Percentiles rank a stretch among this genome's conserved stretches.
These are phyloP conservation scores for Raffaelea ambrosiae DNA, from an alignment of 2,329 filamentous ascomycete genomes.

Conservation along the genomic window DNA sequence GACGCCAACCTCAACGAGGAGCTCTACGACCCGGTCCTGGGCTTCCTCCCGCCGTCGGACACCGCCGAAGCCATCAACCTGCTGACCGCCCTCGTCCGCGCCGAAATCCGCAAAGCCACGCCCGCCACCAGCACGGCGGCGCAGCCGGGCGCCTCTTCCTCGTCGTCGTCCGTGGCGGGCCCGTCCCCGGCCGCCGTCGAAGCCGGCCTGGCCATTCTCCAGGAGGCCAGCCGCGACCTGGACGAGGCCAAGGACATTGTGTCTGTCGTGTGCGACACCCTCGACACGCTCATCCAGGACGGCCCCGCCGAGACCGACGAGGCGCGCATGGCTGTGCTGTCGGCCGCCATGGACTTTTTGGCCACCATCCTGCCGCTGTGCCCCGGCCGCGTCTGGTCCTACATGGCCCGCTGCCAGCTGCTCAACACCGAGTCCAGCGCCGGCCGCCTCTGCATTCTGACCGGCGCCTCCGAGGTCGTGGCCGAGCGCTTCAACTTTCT, in stretches of 20 bases:
- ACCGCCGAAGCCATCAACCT: conserved; percentile 67
- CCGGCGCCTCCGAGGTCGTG: conserved; percentile 75
- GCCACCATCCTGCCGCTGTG: conserved; percentile 63
- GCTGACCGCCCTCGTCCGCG: conserved; percentile 60
- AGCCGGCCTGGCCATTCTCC: conserved; percentile 39
- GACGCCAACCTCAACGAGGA: conserved; percentile 57
- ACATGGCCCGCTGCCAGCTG: conserved; percentile 72
- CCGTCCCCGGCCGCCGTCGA: too few species aligned
- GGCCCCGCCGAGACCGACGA: conserved; percentile 49
- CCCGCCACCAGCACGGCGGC: neutral
- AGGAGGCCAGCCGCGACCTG: conserved; percentile 48
- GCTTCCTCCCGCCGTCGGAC: conserved; percentile 48
- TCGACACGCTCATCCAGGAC: conserved; percentile 62
- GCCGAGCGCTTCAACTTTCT: conserved; percentile 71
- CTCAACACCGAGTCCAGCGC: conserved; percentile 68
- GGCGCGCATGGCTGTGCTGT: conserved; percentile 55
- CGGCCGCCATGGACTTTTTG: conserved; percentile 72
- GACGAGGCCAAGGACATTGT: conserved; percentile 64
- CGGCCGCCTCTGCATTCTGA: conserved; percentile 67
- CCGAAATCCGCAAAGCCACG: conserved; percentile 31
- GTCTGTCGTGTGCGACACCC: conserved; percentile 71
- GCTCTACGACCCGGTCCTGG: conserved; percentile 43
- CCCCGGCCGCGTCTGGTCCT: conserved; percentile 83
- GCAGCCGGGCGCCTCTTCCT: too few species aligned
- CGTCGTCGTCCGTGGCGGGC: too few species aligned